Conservation (phyloP, 306 rosid genomes). For the Alnus glutinosa region DNA sequence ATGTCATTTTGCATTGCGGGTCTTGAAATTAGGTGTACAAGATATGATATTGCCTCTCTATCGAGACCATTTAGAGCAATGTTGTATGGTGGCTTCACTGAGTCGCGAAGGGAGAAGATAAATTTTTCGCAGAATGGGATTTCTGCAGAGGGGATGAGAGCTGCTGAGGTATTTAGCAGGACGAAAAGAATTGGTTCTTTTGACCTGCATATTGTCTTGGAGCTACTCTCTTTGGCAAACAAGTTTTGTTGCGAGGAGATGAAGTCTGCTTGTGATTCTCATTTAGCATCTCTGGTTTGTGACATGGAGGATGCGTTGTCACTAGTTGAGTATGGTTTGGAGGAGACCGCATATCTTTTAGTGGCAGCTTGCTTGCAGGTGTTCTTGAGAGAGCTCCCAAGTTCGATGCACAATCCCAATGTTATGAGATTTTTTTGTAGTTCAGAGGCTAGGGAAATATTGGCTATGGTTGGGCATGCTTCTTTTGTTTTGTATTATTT, state of each 20-base stretch:
- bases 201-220: slow-evolving; percentile 50
- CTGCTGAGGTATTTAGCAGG: slow-evolving; percentile 74
- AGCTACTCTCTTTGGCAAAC: slow-evolving; percentile 64
- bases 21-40: slow-evolving; percentile 62
- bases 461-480: slow-evolving; percentile 55
- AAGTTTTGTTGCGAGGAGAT: slow-evolving; percentile 83
- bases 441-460: slow-evolving; percentile 69
- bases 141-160: slow-evolving; percentile 65
- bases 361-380: slow-evolving; percentile 92
- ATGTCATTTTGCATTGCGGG: slow-evolving; percentile 70
- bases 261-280: slow-evolving; percentile 67
- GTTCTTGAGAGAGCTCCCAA: slow-evolving; percentile 75
- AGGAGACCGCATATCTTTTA: slow-evolving; percentile 66
- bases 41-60: slow-evolving; percentile 61
- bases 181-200: slow-evolving; percentile 50
- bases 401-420: slow-evolving; percentile 47
- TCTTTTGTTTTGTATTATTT: slow-evolving; percentile 76
- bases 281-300: slow-evolving; percentile 66
- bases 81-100: slow-evolving; percentile 76
- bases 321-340: slow-evolving; percentile 74
- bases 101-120: slow-evolving; percentile 65
- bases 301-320: slow-evolving; percentile 62
- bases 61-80: slow-evolving; percentile 67
- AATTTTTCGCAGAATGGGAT: slow-evolving; percentile 64
- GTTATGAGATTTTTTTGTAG: slow-evolving; percentile 60